These are phyloP conservation scores for Kwoniella bestiolae DNA, from an alignment of 768 basidiomycete species.

Conservation along the genomic window DNA sequence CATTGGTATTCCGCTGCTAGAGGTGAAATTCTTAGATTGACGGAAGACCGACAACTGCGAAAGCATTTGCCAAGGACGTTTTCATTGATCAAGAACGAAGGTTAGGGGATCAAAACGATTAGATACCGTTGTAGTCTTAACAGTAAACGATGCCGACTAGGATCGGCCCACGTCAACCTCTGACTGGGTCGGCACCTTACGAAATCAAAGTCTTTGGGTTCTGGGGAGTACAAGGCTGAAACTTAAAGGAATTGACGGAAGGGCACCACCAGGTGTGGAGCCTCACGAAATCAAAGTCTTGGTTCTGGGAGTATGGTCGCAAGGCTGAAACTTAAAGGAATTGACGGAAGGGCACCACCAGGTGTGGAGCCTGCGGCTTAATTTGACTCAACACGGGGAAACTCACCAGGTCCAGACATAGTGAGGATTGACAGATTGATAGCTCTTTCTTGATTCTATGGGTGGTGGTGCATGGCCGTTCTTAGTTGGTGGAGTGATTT, in stretches of 20 bases:
- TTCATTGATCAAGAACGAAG: conserved; percentile 84
- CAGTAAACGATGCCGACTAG: conserved; percentile 83
- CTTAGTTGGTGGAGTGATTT: conserved; percentile 90
- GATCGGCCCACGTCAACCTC: conserved; percentile 72
- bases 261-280: conserved; percentile 78
- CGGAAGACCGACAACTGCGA: conserved; percentile 78
- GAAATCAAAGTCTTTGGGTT: conserved; percentile 90
- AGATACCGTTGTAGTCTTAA: conserved; percentile 83
- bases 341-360: conserved; percentile 68
- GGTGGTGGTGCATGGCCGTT: conserved; percentile 88
- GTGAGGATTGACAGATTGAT: conserved; percentile 79
- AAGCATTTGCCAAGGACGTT: conserved; percentile 85
- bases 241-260: conserved; percentile 83
- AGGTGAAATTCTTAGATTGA: conserved; percentile 86
- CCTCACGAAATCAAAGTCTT: too few species aligned
- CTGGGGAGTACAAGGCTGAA: conserved; percentile 71
- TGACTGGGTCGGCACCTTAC: conserved; percentile 78
- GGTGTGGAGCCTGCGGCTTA: conserved; percentile 79
- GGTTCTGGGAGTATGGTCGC: conserved; percentile 70
- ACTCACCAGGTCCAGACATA: conserved; percentile 80
- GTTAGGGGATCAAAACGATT: conserved; percentile 81
- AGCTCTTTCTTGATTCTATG: conserved; percentile 83
- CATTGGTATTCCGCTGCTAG: conserved; percentile 79
- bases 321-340: conserved; percentile 80
- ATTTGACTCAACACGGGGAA: conserved; percentile 72